A percentile compares a stretch with the other conserved stretches of the same genome.
Evolutionary conservation across 768 basidiomycete genomes (phyloP).

Genomic region (Trametes elegans): DNA sequence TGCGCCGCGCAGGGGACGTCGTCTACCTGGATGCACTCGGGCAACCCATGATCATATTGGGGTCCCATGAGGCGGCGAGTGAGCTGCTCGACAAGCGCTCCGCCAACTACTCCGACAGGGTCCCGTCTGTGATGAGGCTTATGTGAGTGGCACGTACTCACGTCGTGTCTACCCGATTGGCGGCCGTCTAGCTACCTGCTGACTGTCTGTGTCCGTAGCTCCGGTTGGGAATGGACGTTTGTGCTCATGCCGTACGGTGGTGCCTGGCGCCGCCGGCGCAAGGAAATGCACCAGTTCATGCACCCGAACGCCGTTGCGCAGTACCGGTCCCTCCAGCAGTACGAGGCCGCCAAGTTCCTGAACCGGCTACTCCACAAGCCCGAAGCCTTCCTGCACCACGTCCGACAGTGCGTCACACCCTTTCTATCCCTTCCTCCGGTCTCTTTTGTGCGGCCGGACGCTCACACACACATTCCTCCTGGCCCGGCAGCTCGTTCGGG

Average conservation of each 20-base stretch:
- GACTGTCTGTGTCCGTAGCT: not conserved
- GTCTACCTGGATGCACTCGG: constrained; percentile 22
- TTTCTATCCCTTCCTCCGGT: too few species aligned
- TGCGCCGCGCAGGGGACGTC: constrained; percentile 25
- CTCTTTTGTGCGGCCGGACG: not conserved
- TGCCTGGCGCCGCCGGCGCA: constrained; percentile 8
- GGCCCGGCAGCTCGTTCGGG: not conserved
- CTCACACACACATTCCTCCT: too few species aligned
- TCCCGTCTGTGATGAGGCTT: constrained; percentile 15
- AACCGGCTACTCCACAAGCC: constrained; percentile 1
- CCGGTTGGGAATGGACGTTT: constrained; percentile 19
- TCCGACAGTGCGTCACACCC: constrained; percentile 6
- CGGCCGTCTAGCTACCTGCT: too few species aligned
- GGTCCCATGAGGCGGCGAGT: constrained; percentile 17
- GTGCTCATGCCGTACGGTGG: constrained; percentile 15
- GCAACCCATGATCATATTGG: constrained; percentile 23
- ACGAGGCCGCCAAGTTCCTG: constrained; percentile 8
- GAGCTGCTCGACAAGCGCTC: constrained; percentile 30
- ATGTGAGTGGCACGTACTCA: constrained; percentile 6
- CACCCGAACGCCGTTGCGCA: constrained; percentile 10
- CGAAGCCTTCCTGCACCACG: constrained; percentile 8
- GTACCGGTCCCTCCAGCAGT: constrained; percentile 14
- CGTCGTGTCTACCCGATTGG: not conserved
- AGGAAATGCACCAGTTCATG: constrained; percentile 16
- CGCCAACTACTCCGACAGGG: constrained; percentile 26